Percentiles rank a stretch among this genome's conserved stretches.
These are phyloP conservation scores for Plantago coronopus DNA, from an alignment of 305 asterid species.

Conservation along the genomic window DNA sequence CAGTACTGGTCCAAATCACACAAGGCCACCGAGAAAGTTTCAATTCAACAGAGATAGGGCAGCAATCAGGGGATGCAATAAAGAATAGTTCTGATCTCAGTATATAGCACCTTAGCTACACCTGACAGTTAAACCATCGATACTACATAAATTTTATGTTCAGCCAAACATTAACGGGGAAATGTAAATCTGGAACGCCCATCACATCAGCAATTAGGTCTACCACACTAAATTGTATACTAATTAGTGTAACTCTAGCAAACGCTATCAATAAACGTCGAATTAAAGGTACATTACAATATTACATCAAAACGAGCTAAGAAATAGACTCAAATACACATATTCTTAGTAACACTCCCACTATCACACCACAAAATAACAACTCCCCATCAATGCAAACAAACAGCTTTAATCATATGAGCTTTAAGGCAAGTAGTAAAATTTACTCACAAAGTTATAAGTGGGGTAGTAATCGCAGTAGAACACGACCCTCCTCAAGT, in stretches of 20 bases:
- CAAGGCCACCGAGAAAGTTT: no score
- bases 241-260: not conserved
- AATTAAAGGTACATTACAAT: no score
- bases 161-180: no score
- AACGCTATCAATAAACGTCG: not conserved
- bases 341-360: not conserved
- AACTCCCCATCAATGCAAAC: not conserved
- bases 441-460: not conserved
- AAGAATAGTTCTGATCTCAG: no score
- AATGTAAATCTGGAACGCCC: not conserved
- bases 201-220: not conserved
- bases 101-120: not conserved
- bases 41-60: no score
- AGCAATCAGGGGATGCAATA: no score
- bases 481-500: not conserved
- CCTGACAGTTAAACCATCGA: not conserved
- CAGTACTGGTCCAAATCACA: no score
- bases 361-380: not conserved
- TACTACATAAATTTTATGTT: not conserved
- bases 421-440: not conserved
- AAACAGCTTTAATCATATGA: not conserved
- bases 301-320: no score
- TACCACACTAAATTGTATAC: not conserved
- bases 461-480: not conserved
- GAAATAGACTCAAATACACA: not conserved